A percentile compares a stretch with the other conserved stretches of the same genome.
Evolutionary conservation across 495 filamentous ascomycete species (phyloP).

Genomic region (Cercophora samala): DNA sequence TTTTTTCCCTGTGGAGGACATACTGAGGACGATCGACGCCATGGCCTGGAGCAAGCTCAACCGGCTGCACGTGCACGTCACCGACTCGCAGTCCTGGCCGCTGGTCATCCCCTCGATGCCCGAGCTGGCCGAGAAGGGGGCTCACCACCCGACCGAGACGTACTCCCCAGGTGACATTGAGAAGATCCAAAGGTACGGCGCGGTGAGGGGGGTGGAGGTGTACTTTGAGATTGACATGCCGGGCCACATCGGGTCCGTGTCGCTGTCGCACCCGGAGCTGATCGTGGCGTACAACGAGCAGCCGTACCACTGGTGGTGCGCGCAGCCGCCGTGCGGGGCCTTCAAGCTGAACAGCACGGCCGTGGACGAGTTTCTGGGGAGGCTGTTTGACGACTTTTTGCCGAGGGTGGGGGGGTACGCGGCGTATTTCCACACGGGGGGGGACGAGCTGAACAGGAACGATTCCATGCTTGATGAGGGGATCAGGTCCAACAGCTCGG

Average conservation of each 20-base stretch:
- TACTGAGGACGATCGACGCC: constrained; percentile 68
- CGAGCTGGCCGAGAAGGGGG: constrained; percentile 63
- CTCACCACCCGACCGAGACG: constrained; percentile 56
- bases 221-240: constrained; percentile 80
- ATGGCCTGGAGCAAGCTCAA: constrained; percentile 76
- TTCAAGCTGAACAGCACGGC: constrained; percentile 66
- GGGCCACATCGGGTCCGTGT: constrained; percentile 68
- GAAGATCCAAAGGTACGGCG: constrained; percentile 63
- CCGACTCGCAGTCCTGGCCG: constrained; percentile 82
- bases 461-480: constrained; percentile 69
- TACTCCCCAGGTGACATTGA: constrained; percentile 63
- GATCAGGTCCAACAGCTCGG: constrained; percentile 57
- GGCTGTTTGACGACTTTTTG: constrained; percentile 65
- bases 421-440: constrained; percentile 76
- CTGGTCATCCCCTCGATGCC: constrained; percentile 71
- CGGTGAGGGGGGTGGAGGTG: constrained; percentile 64
- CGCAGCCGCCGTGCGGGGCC: constrained; percentile 72
- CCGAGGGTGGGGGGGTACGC: constrained; percentile 64
- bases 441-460: constrained; percentile 75
- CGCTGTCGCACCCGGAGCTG: constrained; percentile 64
- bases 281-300: constrained; percentile 66
- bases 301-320: constrained; percentile 65
- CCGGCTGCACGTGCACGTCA: constrained; percentile 71
- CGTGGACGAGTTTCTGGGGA: constrained; percentile 66
- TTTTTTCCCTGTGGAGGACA: constrained; percentile 59